A percentile compares a stretch with the other conserved stretches of the same genome.
These are phyloP conservation scores for Sporothrix globosa DNA, from an alignment of 2,329 filamentous ascomycete genomes.

Conservation along the genomic window DNA sequence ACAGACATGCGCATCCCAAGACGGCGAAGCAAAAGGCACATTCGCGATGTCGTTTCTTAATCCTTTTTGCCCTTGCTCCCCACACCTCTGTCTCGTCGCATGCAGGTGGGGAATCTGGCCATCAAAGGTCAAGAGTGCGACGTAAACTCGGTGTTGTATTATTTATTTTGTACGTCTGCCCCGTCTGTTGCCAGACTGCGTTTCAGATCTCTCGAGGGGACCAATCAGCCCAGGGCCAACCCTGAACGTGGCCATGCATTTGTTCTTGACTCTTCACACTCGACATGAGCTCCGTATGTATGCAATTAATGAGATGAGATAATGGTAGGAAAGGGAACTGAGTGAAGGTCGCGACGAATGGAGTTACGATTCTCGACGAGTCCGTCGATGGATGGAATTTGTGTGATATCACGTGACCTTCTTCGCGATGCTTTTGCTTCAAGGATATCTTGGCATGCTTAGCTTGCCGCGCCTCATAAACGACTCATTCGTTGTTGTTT, in stretches of 20 bases:
- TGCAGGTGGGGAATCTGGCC: conserved; percentile 20
- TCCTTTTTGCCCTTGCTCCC: background rate
- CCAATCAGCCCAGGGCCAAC: conserved; percentile 10
- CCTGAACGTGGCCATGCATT: no score
- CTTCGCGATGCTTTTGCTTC: background rate
- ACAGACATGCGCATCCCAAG: background rate
- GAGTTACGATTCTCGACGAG: no score
- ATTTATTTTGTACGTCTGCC: background rate
- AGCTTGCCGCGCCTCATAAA: background rate
- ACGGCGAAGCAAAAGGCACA: background rate
- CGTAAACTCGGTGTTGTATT: background rate
- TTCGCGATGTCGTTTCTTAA: background rate
- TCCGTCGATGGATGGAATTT: background rate
- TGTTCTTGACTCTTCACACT: background rate
- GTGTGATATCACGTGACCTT: background rate
- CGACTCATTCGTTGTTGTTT: background rate
- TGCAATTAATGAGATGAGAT: background rate
- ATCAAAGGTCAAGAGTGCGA: background rate
- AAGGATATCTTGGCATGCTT: background rate
- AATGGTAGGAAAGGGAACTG: background rate
- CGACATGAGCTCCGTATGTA: no score
- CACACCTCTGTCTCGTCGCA: conserved; percentile 15
- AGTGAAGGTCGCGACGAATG: background rate
- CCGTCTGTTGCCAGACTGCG: conserved; percentile 6
- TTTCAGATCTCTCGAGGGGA: conserved; percentile 20